These are phyloP conservation scores for Westerdykella ornata DNA, from an alignment of 2,329 filamentous ascomycete species.

Conservation along the genomic window DNA sequence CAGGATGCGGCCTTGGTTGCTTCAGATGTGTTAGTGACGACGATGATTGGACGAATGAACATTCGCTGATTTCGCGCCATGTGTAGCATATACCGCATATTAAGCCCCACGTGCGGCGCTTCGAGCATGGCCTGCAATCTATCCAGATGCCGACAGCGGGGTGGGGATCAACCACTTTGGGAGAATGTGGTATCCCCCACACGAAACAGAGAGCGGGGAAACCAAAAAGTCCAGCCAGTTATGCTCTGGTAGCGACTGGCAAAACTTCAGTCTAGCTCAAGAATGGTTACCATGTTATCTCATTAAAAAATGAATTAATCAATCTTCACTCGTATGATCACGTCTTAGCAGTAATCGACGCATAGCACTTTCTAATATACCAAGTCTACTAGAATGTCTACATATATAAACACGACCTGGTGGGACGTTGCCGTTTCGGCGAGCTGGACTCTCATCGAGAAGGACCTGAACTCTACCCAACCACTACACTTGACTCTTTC, in stretches of 20 bases:
- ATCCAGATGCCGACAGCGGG: conserved; percentile 8
- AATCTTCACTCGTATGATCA: neutral
- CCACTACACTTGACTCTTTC: neutral
- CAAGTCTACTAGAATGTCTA: neutral
- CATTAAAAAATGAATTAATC: conserved; percentile 5
- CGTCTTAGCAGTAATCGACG: no score
- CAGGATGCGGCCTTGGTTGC: neutral
- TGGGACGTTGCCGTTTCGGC: conserved; percentile 1
- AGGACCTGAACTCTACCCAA: neutral
- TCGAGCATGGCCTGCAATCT: conserved; percentile 1
- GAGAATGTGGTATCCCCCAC: conserved; percentile 9
- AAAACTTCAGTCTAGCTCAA: neutral
- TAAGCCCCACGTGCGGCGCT: neutral
- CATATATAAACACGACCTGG: conserved; percentile 10
- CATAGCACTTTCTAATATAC: no score
- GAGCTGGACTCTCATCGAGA: conserved; percentile 6
- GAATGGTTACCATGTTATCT: conserved; percentile 2
- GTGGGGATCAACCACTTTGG: conserved; percentile 13
- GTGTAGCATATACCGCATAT: conserved; percentile 1
- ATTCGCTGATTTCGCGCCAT: conserved; percentile 2
- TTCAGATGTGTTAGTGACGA: neutral
- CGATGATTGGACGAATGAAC: conserved; percentile 1
- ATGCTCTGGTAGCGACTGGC: conserved; percentile 2
- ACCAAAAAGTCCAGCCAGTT: conserved; percentile 7
- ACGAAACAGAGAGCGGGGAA: conserved; percentile 16